Evolutionary conservation across 2,329 filamentous ascomycete species (phyloP), one percentile per base, ranked within the genome.

Genomic region (Mariannaea elegans): DNA sequence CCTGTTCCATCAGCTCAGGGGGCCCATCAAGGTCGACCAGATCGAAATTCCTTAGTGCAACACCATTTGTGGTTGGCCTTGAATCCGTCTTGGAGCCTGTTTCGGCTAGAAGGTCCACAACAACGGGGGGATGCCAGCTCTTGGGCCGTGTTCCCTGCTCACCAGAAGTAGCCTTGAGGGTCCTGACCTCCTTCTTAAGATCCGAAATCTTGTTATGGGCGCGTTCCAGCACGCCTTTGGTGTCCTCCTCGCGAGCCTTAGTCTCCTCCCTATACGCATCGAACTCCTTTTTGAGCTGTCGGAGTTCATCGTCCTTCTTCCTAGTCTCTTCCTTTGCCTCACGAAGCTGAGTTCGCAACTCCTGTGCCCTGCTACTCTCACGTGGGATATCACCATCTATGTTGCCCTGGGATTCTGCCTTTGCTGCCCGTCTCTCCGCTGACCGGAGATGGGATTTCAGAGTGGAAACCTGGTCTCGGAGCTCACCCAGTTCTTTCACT

Each of bases 161-260:
- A 7, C 61, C 55, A 7, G 68, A 65, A 13, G 63, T 39, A 7
- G 68, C 67, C 67, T 82, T 83, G 3, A 87, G 72, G 1, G 73
- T 73, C 58, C 77, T 78, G 36, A 87, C 72, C 63, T 85, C 82
- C 64, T 81, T 83, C 71, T 84, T 84, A 7, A 89, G 78, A 41
- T 83, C 79, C 8, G 80, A 75, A 59, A 88, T 86, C 71, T 85
- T 85, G 36, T 80, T 77, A 59, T 87, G 84, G 55, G 86, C 85
- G 63, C 81, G 82, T 52, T 83, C 79, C 42, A 88, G 65, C 2
- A 87, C 83, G 14, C 81, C 78, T 65, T 83, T 81, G 4, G 83
- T 84, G 59, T 89, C 85, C 8, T 77, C 75, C n/a, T 85, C 82
- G 34, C 81, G 81, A 6, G 78, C 72, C 61, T 87, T 83, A 16